Conservation (phyloP, 139 green algal species). For the Zygnema cylindricum region DNA sequence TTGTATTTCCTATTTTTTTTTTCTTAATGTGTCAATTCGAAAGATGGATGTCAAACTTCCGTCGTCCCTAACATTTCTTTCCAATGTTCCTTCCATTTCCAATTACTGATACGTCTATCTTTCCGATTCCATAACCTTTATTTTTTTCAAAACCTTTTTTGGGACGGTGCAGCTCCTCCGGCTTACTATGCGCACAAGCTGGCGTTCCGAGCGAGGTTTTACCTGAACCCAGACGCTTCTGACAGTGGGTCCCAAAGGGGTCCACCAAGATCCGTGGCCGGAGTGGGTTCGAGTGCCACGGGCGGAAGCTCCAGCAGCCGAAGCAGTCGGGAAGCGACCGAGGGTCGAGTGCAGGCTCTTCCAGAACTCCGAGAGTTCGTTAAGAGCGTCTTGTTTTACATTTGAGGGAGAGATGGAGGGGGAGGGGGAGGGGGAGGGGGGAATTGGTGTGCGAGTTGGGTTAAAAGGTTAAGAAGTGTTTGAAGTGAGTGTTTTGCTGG, state of each 20-base stretch:
- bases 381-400: background rate
- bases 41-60: too few species aligned
- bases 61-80: too few species aligned
- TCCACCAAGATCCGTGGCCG: background rate
- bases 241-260: background rate
- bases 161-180: conserved; percentile 27
- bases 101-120: too few species aligned
- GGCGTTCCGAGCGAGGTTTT: conserved; percentile 54
- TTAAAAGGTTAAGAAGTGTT: too few species aligned
- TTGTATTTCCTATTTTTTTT: background rate
- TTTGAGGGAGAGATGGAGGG: too few species aligned
- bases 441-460: too few species aligned
- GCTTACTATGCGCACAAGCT: conserved; percentile 60
- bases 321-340: background rate
- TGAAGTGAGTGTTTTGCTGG: too few species aligned
- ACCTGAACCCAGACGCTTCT: background rate
- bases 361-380: background rate
- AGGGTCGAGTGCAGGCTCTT: background rate
- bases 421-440: too few species aligned
- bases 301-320: background rate
- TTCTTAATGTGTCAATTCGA: too few species aligned
- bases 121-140: too few species aligned
- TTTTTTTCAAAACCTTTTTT: too few species aligned
- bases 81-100: too few species aligned
- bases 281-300: background rate